Evolutionary conservation across 2,329 filamentous ascomycete genomes (phyloP), one percentile per base, ranked within the genome.

Genomic region (Plenodomus lindquistii): DNA sequence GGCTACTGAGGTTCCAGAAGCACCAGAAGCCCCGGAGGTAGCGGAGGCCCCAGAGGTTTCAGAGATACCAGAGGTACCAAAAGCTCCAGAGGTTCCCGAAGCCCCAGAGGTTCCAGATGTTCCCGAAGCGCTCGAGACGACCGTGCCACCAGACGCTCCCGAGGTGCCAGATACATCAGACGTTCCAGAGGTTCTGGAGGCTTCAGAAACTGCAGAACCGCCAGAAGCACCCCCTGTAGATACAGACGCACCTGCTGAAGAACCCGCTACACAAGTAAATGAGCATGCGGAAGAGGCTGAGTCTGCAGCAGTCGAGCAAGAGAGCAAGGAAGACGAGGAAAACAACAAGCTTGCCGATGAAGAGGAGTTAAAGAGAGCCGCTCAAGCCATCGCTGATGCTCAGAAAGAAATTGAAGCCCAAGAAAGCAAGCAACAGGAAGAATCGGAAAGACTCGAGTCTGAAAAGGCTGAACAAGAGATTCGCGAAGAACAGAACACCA

Each of bases 381-480:
- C 13, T 11, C 7, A n/a, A 17, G 19, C 11, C 4, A 18, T 22
- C 19, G 17, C n/a, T 35, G 24, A 18, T 10, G 2, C 21, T 21
- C 35, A 44, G 19, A 41, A 41, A 22, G 44, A 51, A 21, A 47
- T 44, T 21, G 37, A 37, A 41, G 44, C 40, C n/a, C 40, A 47
- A 29, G 48, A 44, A 34, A 18, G 37, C 21, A 31, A 24, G 37
- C 18, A 46, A 39, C 48, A 39, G 19, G 42, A 40, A 19, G 46
- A 50, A 18, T 37, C 40, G 16, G 44, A 45, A 31, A 29, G 19
- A 19, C 27, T 45, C 22, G 49, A 52, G 29, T 17, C 40, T 19
- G 29, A 39, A 21, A 27, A 18, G 13, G 35, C 39, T 11, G 35
- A 37, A 16, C 10, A 17, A 24, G 39, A 40, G n/a, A n/a, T n/a